Conservation (phyloP, 176 grass and related monocot species). For the Carex pumila region DNA sequence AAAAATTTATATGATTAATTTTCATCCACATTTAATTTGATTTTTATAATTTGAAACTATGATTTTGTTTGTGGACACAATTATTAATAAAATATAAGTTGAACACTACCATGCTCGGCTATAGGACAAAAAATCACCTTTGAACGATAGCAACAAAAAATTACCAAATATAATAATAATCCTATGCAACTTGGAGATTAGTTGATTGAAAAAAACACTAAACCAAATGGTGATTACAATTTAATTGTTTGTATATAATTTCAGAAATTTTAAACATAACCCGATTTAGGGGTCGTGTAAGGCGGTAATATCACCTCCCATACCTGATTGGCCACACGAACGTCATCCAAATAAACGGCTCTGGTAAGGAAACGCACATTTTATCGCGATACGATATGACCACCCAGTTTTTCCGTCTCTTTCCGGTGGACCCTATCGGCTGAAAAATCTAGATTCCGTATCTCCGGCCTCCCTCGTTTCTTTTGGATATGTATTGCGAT, state of each 20-base stretch:
- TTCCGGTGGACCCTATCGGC: background rate
- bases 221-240: background rate
- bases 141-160: background rate
- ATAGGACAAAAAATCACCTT: background rate
- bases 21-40: too few relatives aligned
- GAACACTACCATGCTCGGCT: background rate
- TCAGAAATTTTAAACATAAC: background rate
- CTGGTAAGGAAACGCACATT: background rate
- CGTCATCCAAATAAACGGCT: background rate
- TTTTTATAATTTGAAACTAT: too few relatives aligned
- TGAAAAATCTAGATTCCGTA: constrained; percentile 8
- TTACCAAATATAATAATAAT: background rate
- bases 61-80: too few relatives aligned
- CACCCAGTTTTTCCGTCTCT: background rate
- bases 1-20: too few relatives aligned
- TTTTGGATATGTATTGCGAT: background rate
- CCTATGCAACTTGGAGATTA: background rate
- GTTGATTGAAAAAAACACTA: background rate
- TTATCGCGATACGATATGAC: constrained; percentile 9
- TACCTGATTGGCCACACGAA: background rate
- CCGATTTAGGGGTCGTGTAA: background rate
- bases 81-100: background rate
- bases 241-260: background rate
- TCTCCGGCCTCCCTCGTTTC: background rate
- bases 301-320: too few relatives aligned